phyloP scores from a whole-genome alignment of 805 yeast genomes.

The Wickerhamiella bombiphila region DNA sequence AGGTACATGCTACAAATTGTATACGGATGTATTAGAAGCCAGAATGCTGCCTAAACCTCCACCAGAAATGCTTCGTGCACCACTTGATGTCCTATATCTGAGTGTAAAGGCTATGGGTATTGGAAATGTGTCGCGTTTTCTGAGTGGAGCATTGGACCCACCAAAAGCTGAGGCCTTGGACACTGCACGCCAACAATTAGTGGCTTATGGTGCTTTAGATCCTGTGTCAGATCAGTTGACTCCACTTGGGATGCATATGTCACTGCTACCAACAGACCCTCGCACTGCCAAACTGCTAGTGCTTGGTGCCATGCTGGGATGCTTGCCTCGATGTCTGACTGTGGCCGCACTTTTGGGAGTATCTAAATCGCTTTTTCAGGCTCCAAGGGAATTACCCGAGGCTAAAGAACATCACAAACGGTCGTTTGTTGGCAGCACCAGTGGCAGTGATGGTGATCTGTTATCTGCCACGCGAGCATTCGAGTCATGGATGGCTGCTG shows the following conservation, averaged over 20 bases:
- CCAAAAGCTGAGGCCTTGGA: constrained; percentile 44
- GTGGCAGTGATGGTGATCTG: constrained; percentile 60
- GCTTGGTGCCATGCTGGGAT: constrained; percentile 69
- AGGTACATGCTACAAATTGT: constrained; percentile 73
- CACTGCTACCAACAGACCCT: constrained; percentile 72
- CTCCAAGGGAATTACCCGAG: constrained; percentile 41
- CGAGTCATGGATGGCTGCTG: constrained; percentile 32
- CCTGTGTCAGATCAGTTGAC: constrained; percentile 38
- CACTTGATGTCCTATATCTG: constrained; percentile 68
- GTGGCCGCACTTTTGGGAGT: constrained; percentile 58
- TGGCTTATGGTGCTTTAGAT: constrained; percentile 59
- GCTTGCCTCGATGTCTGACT: constrained; percentile 62
- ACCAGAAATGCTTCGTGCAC: constrained; percentile 79
- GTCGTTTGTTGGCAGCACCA: constrained; percentile 11
- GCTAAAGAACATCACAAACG: constrained; percentile 30
- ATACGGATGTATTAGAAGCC: constrained; percentile 42
- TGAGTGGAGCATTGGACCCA: constrained; percentile 66
- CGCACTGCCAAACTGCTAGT: constrained; percentile 72
- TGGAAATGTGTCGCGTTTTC: constrained; percentile 50
- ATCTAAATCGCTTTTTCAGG: constrained; percentile 58
- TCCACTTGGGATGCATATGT: constrained; percentile 62
- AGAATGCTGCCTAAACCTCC: constrained; percentile 58
- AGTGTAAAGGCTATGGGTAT: constrained; percentile 85
- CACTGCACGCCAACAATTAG: constrained; percentile 37
- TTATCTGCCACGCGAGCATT: constrained; percentile 50